phyloP scores from a whole-genome alignment of 2,329 filamentous ascomycete genomes.

The Colletotrichum scovillei region DNA sequence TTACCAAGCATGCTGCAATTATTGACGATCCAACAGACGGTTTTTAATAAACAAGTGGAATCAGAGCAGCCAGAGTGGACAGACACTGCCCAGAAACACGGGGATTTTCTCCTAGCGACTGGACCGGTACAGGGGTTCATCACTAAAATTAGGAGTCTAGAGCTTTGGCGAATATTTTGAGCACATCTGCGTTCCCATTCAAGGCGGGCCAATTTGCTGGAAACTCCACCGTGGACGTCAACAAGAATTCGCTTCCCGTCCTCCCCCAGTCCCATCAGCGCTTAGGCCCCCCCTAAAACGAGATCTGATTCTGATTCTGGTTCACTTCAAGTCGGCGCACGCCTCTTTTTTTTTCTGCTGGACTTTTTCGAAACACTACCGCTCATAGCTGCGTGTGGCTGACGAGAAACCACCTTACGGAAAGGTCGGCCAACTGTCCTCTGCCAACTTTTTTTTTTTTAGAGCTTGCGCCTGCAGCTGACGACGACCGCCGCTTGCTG shows the following conservation, averaged over 20 bases:
- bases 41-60: constrained; percentile 4
- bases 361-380: constrained; percentile 17
- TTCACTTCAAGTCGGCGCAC: constrained; percentile 7
- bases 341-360: constrained; percentile 13
- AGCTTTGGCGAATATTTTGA: constrained; percentile 9
- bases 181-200: constrained; percentile 10
- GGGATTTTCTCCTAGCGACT: neutral
- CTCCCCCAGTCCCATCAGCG: constrained; percentile 23
- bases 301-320: constrained; percentile 16
- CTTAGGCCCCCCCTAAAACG: constrained; percentile 23
- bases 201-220: constrained; percentile 12
- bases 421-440: constrained; percentile 20
- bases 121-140: constrained; percentile 15
- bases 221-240: constrained; percentile 21
- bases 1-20: neutral
- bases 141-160: constrained; percentile 31
- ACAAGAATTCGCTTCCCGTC: constrained; percentile 4
- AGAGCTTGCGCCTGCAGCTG: constrained; percentile 11
- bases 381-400: constrained; percentile 8
- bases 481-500: neutral
- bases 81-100: constrained; percentile 21
- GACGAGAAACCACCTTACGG: constrained; percentile 5
- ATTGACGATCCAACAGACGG: neutral
- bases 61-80: constrained; percentile 1
- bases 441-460: neutral